Conservation (phyloP, 495 filamentous ascomycete genomes). For the Penicillium dipodomyicola region DNA sequence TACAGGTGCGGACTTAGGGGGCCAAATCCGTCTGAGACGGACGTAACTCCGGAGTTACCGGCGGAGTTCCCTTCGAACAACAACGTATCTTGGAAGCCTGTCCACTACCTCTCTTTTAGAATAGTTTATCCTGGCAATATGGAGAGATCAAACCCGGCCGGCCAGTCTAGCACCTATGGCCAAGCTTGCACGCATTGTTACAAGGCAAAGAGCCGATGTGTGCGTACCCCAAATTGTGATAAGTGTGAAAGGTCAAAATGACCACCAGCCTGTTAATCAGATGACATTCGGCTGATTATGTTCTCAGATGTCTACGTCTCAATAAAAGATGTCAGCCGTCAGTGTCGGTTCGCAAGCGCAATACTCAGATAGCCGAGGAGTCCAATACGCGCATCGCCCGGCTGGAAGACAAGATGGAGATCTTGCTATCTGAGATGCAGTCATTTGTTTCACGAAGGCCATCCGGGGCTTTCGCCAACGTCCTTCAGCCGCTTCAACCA, state of each 20-base stretch:
- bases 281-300: constrained; percentile 6
- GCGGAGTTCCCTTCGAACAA: too few relatives aligned
- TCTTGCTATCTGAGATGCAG: constrained; percentile 22
- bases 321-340: constrained; percentile 40
- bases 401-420: constrained; percentile 41
- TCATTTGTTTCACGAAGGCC: constrained; percentile 6
- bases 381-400: constrained; percentile 48
- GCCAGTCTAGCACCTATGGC: constrained; percentile 23
- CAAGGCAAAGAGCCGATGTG: constrained; percentile 36
- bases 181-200: constrained; percentile 31
- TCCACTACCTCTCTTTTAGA: too few relatives aligned
- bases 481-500: not conserved
- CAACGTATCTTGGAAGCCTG: too few relatives aligned
- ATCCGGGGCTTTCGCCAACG: constrained; percentile 5
- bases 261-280: not conserved
- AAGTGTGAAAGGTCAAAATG: constrained; percentile 25
- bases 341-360: constrained; percentile 33
- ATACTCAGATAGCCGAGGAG: constrained; percentile 25
- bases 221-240: constrained; percentile 16
- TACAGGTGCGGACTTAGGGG: too few relatives aligned
- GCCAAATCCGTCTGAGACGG: too few relatives aligned
- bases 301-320: constrained; percentile 44
- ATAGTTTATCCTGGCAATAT: not conserved
- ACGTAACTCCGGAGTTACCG: too few relatives aligned
- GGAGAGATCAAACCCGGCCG: constrained; percentile 9